Conservation (phyloP, 768 basidiomycete genomes). For the Mycena pura region DNA sequence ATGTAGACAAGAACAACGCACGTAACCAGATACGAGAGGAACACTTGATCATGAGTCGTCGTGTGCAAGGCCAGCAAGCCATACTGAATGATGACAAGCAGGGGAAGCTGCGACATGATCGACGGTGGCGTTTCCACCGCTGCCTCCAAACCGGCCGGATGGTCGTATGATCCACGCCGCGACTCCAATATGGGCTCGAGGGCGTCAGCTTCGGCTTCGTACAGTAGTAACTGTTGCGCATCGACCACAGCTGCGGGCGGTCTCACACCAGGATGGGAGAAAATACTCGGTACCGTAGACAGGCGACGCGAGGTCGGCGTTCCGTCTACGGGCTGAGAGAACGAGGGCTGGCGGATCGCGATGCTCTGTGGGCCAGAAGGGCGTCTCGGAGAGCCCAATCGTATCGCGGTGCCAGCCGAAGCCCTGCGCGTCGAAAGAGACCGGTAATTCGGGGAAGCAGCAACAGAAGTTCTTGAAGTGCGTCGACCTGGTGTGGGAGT, state of each 20-base stretch:
- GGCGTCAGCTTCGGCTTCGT: conserved; percentile 49
- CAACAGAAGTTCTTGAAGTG: not conserved
- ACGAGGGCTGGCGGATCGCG: conserved; percentile 34
- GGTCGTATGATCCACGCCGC: conserved; percentile 38
- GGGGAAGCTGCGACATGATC: conserved; percentile 75
- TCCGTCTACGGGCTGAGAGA: conserved; percentile 42
- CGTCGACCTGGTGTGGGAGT: conserved; percentile 18
- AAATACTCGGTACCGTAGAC: conserved; percentile 77
- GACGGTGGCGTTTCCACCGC: conserved; percentile 59
- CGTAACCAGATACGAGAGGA: conserved; percentile 92
- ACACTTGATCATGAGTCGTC: conserved; percentile 89
- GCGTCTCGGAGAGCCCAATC: conserved; percentile 18
- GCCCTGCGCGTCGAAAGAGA: conserved; percentile 35
- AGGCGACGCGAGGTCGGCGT: conserved; percentile 56
- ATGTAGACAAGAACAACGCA: conserved; percentile 45
- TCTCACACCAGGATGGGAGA: conserved; percentile 82
- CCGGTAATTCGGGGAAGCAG: not conserved
- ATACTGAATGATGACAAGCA: conserved; percentile 89
- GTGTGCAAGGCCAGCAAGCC: conserved; percentile 87
- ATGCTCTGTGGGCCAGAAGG: conserved; percentile 26
- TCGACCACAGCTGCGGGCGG: conserved; percentile 79
- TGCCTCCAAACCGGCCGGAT: conserved; percentile 46
- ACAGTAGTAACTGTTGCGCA: conserved; percentile 66
- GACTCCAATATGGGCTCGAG: conserved; percentile 64
- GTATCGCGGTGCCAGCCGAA: conserved; percentile 28